Evolutionary conservation across 257 asterid genomes (phyloP).

Genomic region (Schizonepeta tenuifolia): DNA sequence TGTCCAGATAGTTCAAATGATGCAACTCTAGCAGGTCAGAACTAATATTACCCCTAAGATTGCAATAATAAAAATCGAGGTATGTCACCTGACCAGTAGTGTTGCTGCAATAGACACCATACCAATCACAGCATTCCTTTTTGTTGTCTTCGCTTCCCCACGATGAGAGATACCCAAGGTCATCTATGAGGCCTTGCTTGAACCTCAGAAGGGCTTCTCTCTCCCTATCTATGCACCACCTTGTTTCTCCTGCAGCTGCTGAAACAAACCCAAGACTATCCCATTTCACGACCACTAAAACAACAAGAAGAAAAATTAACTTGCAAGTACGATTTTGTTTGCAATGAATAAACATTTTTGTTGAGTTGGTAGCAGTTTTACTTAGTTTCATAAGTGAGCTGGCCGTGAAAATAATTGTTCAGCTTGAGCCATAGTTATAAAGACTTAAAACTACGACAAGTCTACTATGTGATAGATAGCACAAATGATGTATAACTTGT

Average conservation of each 20-base stretch:
- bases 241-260: not conserved
- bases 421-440: not conserved
- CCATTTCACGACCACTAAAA: not conserved
- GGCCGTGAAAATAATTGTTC: not conserved
- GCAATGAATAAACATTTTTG: not conserved
- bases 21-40: slow-evolving; percentile 30
- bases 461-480: too few species aligned
- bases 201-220: slow-evolving; percentile 45
- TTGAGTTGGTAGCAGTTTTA: not conserved
- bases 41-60: slow-evolving; percentile 38
- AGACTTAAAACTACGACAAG: not conserved
- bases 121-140: slow-evolving; percentile 53
- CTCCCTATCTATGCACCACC: slow-evolving; percentile 35
- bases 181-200: slow-evolving; percentile 37
- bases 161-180: slow-evolving; percentile 13
- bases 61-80: slow-evolving; percentile 20
- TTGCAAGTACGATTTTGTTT: not conserved
- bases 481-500: too few species aligned
- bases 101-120: slow-evolving; percentile 42
- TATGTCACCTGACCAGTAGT: slow-evolving; percentile 31
- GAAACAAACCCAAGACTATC: not conserved
- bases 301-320: not conserved
- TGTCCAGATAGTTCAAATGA: slow-evolving; percentile 39
- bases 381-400: not conserved
- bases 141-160: slow-evolving; percentile 38